These are phyloP conservation scores for Cryphonectria nitschkei DNA, from an alignment of 2,329 filamentous ascomycete genomes.

Conservation along the genomic window DNA sequence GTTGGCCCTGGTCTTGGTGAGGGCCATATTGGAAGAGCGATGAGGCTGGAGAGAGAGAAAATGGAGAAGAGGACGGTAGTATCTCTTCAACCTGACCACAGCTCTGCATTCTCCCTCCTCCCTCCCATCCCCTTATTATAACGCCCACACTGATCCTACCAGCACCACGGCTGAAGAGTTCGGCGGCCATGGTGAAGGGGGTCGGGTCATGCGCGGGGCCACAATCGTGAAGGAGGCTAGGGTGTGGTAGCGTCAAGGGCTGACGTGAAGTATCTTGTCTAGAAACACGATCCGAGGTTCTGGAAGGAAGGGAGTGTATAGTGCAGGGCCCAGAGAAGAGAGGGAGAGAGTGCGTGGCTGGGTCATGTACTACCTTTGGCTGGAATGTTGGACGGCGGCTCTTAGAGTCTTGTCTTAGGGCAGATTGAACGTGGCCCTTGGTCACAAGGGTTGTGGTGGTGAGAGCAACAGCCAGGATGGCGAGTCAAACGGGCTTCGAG, in stretches of 20 bases:
- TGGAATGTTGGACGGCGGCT: conserved; percentile 12
- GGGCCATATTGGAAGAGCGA: conserved; percentile 9
- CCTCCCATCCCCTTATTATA: conserved; percentile 1
- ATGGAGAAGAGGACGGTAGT: neutral
- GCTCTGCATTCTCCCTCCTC: neutral
- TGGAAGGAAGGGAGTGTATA: neutral
- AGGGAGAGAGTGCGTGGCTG: neutral
- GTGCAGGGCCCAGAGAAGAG: neutral
- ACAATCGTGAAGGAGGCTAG: conserved; percentile 19
- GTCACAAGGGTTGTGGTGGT: conserved; percentile 5
- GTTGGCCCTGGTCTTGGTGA: conserved; percentile 15
- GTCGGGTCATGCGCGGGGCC: conserved; percentile 1
- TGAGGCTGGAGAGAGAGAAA: neutral
- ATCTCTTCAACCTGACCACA: neutral
- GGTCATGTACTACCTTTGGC: conserved; percentile 12
- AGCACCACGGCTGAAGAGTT: neutral
- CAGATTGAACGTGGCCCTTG: neutral
- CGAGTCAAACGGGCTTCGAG: neutral
- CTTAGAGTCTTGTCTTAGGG: conserved; percentile 8
- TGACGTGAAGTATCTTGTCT: neutral
- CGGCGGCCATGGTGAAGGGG: conserved; percentile 14
- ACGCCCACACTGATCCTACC: too few relatives aligned
- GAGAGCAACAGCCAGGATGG: neutral
- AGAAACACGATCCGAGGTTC: conserved; percentile 6
- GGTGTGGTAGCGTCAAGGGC: neutral